phyloP scores from a whole-genome alignment of 1,139 yeast species.

The Candida labiduridarum region DNA sequence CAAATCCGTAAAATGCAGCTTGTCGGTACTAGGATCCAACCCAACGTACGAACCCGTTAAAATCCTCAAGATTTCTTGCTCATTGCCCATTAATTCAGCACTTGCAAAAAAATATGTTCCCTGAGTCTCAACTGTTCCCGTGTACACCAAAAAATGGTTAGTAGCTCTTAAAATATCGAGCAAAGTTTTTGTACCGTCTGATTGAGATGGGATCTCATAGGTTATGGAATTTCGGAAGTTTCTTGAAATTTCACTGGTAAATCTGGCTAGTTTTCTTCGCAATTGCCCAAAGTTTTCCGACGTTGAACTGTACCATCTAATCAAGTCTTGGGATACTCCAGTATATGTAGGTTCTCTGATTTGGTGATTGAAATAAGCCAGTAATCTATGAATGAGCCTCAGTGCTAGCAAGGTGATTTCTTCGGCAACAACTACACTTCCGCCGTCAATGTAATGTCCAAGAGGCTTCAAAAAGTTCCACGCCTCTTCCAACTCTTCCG shows the following conservation, averaged over 20 bases:
- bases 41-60: slow-evolving; percentile 49
- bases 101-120: slow-evolving; percentile 79
- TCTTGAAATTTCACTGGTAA: slow-evolving; percentile 66
- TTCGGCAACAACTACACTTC: slow-evolving; percentile 79
- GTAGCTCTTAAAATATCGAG: slow-evolving; percentile 61
- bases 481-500: slow-evolving; percentile 81
- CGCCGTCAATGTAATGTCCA: slow-evolving; percentile 78
- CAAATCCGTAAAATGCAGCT: slow-evolving; percentile 35
- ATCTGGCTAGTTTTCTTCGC: slow-evolving; percentile 81
- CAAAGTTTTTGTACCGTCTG: slow-evolving; percentile 55
- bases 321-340: slow-evolving; percentile 53
- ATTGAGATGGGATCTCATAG: slow-evolving; percentile 54
- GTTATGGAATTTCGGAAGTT: slow-evolving; percentile 78
- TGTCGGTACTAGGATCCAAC: slow-evolving; percentile 30
- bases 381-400: slow-evolving; percentile 67
- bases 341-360: slow-evolving; percentile 63
- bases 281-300: slow-evolving; percentile 85
- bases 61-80: slow-evolving; percentile 43
- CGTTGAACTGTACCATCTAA: slow-evolving; percentile 79
- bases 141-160: slow-evolving; percentile 78
- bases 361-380: slow-evolving; percentile 73
- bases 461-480: slow-evolving; percentile 76
- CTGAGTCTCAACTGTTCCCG: slow-evolving; percentile 70
- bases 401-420: slow-evolving; percentile 69
- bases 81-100: slow-evolving; percentile 52